A percentile compares a stretch with the other conserved stretches of the same genome.
These are phyloP conservation scores for Chrysochromulina parva DNA, from an alignment of 78 protist species.

Conservation along the genomic window DNA sequence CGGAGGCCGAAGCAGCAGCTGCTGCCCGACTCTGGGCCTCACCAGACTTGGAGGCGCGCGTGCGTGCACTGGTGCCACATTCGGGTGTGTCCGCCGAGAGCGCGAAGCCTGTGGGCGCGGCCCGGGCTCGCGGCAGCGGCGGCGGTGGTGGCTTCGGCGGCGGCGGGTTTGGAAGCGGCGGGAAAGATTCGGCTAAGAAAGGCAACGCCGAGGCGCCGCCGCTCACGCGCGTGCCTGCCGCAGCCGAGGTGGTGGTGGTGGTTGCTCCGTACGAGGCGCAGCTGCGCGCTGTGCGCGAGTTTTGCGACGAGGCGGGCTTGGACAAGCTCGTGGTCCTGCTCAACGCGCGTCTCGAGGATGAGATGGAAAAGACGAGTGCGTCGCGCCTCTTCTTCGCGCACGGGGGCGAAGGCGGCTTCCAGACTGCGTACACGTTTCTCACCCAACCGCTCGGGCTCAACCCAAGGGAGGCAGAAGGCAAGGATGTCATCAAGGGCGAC, in stretches of 20 bases:
- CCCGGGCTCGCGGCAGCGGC: not conserved
- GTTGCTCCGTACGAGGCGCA: not conserved
- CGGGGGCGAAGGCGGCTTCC: no score
- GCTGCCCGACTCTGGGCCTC: not conserved
- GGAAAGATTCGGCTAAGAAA: no score
- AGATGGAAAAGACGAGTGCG: not conserved
- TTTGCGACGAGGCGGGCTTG: not conserved
- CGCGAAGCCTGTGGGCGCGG: not conserved
- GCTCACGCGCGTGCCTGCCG: not conserved
- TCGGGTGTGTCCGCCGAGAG: not conserved
- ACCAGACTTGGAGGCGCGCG: not conserved
- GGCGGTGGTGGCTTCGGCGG: not conserved
- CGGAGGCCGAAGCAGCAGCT: not conserved
- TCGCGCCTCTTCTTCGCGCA: not conserved
- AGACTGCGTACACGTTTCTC: no score
- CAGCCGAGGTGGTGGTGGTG: not conserved
- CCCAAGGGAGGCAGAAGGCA: no score
- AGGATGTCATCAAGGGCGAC: no score
- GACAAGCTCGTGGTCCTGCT: constrained; percentile 6
- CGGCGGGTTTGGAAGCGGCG: not conserved
- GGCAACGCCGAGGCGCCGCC: not conserved
- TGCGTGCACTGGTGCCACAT: not conserved
- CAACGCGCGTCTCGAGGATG: not conserved
- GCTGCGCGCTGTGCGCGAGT: not conserved
- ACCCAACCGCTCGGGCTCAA: no score